A percentile compares a stretch with the other conserved stretches of the same genome.
Conservation (phyloP, 2,329 filamentous ascomycete genomes). For the Fusarium anguioides region DNA sequence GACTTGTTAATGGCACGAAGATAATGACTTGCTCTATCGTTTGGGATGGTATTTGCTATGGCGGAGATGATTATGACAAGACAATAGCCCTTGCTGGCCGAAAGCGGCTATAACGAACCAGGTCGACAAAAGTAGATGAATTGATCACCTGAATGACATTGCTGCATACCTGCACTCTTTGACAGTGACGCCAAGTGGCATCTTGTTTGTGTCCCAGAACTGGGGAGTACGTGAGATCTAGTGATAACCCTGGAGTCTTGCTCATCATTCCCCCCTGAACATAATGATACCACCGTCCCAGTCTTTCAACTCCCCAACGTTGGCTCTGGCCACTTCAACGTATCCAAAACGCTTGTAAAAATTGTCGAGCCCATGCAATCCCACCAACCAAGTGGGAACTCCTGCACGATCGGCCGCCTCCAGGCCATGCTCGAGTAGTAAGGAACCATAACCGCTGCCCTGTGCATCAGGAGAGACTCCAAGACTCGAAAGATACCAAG, state of each 20-base stretch:
- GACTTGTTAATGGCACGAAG: constrained; percentile 5
- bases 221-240: not conserved
- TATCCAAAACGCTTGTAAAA: constrained; percentile 52
- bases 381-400: constrained; percentile 49
- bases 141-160: not conserved
- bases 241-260: not conserved
- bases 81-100: constrained; percentile 13
- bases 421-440: constrained; percentile 49
- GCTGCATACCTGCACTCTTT: not conserved
- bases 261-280: constrained; percentile 49
- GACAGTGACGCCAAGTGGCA: not conserved
- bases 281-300: constrained; percentile 54
- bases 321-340: constrained; percentile 49
- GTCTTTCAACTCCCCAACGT: constrained; percentile 50
- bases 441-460: constrained; percentile 47
- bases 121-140: constrained; percentile 4
- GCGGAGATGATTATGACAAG: constrained; percentile 19
- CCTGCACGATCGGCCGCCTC: constrained; percentile 44
- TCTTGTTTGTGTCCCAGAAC: not conserved
- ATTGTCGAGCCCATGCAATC: constrained; percentile 46
- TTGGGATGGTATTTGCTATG: constrained; percentile 11
- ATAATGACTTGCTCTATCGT: constrained; percentile 8
- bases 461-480: constrained; percentile 49
- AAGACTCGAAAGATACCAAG: constrained; percentile 52
- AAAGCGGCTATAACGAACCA: constrained; percentile 1